Conservation (phyloP, 2,329 filamentous ascomycete species). For the Fusarium azukiicola region DNA sequence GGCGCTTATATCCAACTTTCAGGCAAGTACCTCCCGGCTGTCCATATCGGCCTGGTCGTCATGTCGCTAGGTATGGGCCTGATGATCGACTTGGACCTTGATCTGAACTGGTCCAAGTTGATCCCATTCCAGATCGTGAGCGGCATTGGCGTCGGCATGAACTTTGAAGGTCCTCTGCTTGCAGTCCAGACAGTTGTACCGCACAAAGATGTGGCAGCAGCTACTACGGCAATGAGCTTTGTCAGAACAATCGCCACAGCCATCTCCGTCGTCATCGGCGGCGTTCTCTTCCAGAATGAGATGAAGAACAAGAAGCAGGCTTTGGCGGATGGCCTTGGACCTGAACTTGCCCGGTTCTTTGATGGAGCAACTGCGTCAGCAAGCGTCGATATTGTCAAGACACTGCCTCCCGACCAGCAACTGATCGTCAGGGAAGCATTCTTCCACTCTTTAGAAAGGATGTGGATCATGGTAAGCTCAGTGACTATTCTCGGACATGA, state of each 20-base stretch:
- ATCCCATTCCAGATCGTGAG: constrained; percentile 78
- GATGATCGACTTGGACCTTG: constrained; percentile 76
- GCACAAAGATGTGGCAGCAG: constrained; percentile 80
- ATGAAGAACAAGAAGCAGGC: constrained; percentile 74
- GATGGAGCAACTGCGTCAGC: constrained; percentile 77
- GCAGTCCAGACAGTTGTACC: constrained; percentile 82
- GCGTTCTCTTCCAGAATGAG: constrained; percentile 86
- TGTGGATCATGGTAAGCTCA: constrained; percentile 56
- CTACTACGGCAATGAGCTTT: constrained; percentile 82
- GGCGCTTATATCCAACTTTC: constrained; percentile 73
- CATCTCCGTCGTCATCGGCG: constrained; percentile 84
- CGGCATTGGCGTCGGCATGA: constrained; percentile 81
- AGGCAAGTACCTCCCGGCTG: constrained; percentile 78
- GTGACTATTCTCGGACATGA: not conserved
- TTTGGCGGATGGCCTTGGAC: constrained; percentile 70
- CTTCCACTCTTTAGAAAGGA: constrained; percentile 48
- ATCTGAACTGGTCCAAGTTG: constrained; percentile 70
- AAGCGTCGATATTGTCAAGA: constrained; percentile 74
- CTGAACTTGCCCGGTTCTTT: constrained; percentile 69
- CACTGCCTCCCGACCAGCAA: constrained; percentile 45
- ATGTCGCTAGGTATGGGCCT: constrained; percentile 80
- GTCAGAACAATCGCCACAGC: constrained; percentile 82
- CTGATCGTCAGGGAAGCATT: constrained; percentile 51
- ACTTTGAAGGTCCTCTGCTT: constrained; percentile 82
- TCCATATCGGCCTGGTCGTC: constrained; percentile 74